Percentiles rank a stretch among this genome's conserved stretches.
These are phyloP conservation scores for Bromus sterilis DNA, from an alignment of 176 grass and related monocot species.

Conservation along the genomic window DNA sequence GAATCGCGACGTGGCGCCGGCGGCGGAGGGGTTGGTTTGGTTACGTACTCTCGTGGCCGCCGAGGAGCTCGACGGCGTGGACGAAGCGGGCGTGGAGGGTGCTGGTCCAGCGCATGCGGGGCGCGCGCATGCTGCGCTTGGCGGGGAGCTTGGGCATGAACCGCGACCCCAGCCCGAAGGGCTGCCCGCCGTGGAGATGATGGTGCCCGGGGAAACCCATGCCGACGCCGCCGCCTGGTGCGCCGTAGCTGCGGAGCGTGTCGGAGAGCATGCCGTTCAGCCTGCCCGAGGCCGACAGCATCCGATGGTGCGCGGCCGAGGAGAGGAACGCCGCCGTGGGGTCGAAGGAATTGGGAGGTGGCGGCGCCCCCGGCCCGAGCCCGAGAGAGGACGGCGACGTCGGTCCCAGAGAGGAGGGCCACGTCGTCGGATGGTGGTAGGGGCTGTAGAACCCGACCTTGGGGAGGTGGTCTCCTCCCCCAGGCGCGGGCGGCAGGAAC, in stretches of 20 bases:
- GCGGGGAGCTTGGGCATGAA: conserved; percentile 81
- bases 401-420: conserved; percentile 26
- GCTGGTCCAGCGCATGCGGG: conserved; percentile 96
- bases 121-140: conserved; percentile 92
- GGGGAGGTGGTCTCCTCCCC: conserved; percentile 12
- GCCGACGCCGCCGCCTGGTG: neutral
- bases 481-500: conserved; percentile 37
- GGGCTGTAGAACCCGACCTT: conserved; percentile 44
- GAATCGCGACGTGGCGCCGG: neutral
- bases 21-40: neutral
- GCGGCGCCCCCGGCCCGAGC: conserved; percentile 1
- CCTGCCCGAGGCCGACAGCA: conserved; percentile 53
- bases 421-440: conserved; percentile 33
- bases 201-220: conserved; percentile 30
- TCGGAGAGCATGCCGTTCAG: conserved; percentile 81
- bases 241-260: conserved; percentile 46
- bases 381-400: conserved; percentile 22
- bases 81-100: conserved; percentile 93
- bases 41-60: conserved; percentile 87
- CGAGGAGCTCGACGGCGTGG: conserved; percentile 93
- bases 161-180: conserved; percentile 57
- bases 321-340: conserved; percentile 38
- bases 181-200: conserved; percentile 39
- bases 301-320: conserved; percentile 57
- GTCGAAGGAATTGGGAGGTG: conserved; percentile 22